phyloP scores from a whole-genome alignment of 345 rosid species.

The Cardamine chenopodiifolia region DNA sequence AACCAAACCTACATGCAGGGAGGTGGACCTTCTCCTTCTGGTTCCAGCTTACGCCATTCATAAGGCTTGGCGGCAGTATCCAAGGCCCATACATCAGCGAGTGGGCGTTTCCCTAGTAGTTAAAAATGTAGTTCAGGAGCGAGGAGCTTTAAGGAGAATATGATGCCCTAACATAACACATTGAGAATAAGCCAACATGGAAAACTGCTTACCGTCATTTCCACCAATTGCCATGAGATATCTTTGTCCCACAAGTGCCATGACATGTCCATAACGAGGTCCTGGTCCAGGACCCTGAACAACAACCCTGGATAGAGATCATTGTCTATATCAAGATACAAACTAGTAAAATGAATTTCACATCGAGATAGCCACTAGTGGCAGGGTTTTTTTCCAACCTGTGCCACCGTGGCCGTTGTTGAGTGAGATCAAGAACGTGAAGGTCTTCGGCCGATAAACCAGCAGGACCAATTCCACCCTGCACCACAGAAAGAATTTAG shows the following conservation, averaged over 20 bases:
- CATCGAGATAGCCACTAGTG: slow-evolving; percentile 15
- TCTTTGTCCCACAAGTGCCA: slow-evolving; percentile 96
- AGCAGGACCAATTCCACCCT: slow-evolving; percentile 98
- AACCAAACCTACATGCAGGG: slow-evolving; percentile 75
- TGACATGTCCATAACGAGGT: slow-evolving; percentile 96
- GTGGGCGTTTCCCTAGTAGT: slow-evolving; percentile 79
- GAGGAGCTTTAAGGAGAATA: slow-evolving; percentile 2
- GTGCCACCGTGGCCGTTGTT: slow-evolving; percentile 91
- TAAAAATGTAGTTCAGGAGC: slow-evolving; percentile 21
- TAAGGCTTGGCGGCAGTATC: slow-evolving; percentile 98
- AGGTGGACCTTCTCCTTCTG: slow-evolving; percentile 98
- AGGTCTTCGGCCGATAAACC: slow-evolving; percentile 96
- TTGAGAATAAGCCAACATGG: slow-evolving; percentile 1
- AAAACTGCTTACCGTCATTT: slow-evolving; percentile 70
- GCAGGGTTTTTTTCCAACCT: slow-evolving; percentile 50
- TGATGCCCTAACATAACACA: slow-evolving; percentile 7
- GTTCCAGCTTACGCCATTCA: slow-evolving; percentile 96
- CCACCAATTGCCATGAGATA: slow-evolving; percentile 98
- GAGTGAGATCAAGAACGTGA: slow-evolving; percentile 95
- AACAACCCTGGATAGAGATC: slow-evolving; percentile 65
- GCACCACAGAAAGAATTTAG: slow-evolving; percentile 33
- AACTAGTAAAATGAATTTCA: neutral
- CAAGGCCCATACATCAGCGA: slow-evolving; percentile 96
- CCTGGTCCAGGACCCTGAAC: slow-evolving; percentile 98
- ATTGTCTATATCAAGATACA: slow-evolving; percentile 36